These are phyloP conservation scores for Xylona heveae DNA, from an alignment of 495 filamentous ascomycete species.

Conservation along the genomic window DNA sequence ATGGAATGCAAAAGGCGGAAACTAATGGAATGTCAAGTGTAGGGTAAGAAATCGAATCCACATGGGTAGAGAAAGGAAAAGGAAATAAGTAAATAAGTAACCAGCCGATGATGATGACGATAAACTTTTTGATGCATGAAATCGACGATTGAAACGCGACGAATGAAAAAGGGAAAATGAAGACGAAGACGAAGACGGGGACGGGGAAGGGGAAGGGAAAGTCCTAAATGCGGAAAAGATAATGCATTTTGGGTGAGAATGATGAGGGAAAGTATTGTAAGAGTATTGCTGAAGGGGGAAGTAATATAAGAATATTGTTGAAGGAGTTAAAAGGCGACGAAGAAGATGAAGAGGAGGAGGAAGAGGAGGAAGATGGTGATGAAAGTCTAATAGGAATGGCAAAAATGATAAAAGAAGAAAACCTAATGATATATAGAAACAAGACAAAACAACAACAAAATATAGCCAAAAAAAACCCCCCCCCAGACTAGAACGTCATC, in stretches of 20 bases:
- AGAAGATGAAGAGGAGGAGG: too few relatives aligned
- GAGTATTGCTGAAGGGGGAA: constrained; percentile 91
- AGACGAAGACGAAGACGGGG: neutral
- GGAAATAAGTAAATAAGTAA: constrained; percentile 20
- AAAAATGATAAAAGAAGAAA: too few relatives aligned
- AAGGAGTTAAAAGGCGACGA: too few relatives aligned
- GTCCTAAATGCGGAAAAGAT: constrained; percentile 15
- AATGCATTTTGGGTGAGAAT: constrained; percentile 18
- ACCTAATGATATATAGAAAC: too few relatives aligned
- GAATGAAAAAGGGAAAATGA: constrained; percentile 6
- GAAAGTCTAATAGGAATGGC: too few relatives aligned
- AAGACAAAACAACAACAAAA: too few relatives aligned
- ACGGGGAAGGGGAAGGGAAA: neutral
- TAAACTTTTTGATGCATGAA: neutral
- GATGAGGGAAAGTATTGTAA: constrained; percentile 42
- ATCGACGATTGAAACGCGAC: neutral
- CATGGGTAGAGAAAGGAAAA: constrained; percentile 43
- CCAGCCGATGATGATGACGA: neutral
- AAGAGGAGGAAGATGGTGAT: too few relatives aligned
- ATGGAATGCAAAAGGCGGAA: too few relatives aligned
- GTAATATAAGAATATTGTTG: constrained; percentile 85
- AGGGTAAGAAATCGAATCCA: constrained; percentile 2
- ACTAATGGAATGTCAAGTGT: neutral
- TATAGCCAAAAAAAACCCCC: neutral
- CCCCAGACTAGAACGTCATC: constrained; percentile 10